Evolutionary conservation across 768 basidiomycete species (phyloP), one percentile per base, ranked within the genome.

Genomic region (Tricholoma flavovirens): DNA sequence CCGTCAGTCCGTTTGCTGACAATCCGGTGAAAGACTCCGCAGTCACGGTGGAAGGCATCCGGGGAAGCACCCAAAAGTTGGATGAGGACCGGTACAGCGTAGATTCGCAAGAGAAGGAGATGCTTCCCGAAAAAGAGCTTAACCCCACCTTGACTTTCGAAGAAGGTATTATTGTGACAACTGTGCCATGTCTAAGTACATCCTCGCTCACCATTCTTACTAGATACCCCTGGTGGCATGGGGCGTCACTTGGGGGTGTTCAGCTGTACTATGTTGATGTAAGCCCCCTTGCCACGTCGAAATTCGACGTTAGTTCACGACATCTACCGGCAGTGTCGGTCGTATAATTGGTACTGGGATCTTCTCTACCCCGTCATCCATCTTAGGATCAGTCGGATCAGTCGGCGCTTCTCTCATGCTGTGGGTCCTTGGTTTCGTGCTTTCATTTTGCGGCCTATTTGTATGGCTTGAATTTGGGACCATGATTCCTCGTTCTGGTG

Each of bases 381-480:
- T 48, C 7, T 48, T 48, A n/a, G 46, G 46, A n/a, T 48, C 46
- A 8, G 46, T 48, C 7, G 46, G 46, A 7, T 48, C 46, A 4
- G 46, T 48, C 4, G 46, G 46, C 14, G 46, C 46, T 48, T 48
- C 46, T 15, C 46, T 48, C 21, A 29, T 48, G 26, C 46, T 48
- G 5, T 85, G 83, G 83, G 78, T 84, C 1, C 77, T 83, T 19
- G 83, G 83, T 4, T 83, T 83, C 60, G 60, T 77, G 1, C 73
- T 84, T 2, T 83, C 82, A 0, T 79, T 79, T 58, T 84, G 80
- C 53, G 82, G 82, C 0, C 66, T 83, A 10, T 83, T 84, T 63
- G 77, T 84, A 54, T 84, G 82, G 82, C 76, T 84, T 19, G 83
- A 85, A 57, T 79, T 78, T 48, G 84, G 83, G 4, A 80, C 81